Percentiles rank a stretch among this genome's conserved stretches.
Evolutionary conservation across 2,329 filamentous ascomycete genomes (phyloP).

Genomic region (Exophiala sp.): DNA sequence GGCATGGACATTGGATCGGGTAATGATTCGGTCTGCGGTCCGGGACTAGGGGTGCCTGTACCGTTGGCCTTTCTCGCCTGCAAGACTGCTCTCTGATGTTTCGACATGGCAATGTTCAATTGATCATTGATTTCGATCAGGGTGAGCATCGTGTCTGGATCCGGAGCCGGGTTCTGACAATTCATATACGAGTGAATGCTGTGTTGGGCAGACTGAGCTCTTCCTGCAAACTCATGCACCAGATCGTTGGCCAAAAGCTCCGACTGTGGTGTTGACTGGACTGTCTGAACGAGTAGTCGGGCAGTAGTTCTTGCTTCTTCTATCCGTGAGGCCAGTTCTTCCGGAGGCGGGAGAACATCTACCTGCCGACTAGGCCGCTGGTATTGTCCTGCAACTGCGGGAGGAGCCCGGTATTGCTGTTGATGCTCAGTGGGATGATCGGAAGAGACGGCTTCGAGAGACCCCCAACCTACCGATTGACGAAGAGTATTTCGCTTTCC

Average conservation of each 20-base stretch:
- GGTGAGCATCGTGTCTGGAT: constrained; percentile 88
- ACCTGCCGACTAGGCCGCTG: constrained; percentile 37
- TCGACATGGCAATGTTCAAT: constrained; percentile 71
- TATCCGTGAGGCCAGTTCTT: constrained; percentile 73
- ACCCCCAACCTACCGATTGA: constrained; percentile 26
- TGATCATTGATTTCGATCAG: constrained; percentile 94
- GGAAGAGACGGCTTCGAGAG: constrained; percentile 8
- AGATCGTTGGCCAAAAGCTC: constrained; percentile 81
- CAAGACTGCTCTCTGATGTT: constrained; percentile 74
- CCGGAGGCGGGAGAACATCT: constrained; percentile 55
- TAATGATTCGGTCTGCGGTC: constrained; percentile 5
- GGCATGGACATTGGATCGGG: constrained; percentile 8
- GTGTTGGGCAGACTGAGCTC: constrained; percentile 72
- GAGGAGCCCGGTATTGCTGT: constrained; percentile 16
- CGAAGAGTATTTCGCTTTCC: constrained; percentile 48
- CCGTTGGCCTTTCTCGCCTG: constrained; percentile 45
- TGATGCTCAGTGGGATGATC: constrained; percentile 27
- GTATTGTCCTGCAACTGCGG: constrained; percentile 12
- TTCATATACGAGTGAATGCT: constrained; percentile 83
- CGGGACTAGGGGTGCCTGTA: constrained; percentile 17
- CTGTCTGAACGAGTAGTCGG: constrained; percentile 83
- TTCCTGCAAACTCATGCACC: constrained; percentile 82
- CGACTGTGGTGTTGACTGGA: constrained; percentile 71
- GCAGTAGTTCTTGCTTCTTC: constrained; percentile 88
- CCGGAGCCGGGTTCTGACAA: constrained; percentile 69